These are phyloP conservation scores for Rhododendron vialii DNA, from an alignment of 148 eudicot genomes.

Conservation along the genomic window DNA sequence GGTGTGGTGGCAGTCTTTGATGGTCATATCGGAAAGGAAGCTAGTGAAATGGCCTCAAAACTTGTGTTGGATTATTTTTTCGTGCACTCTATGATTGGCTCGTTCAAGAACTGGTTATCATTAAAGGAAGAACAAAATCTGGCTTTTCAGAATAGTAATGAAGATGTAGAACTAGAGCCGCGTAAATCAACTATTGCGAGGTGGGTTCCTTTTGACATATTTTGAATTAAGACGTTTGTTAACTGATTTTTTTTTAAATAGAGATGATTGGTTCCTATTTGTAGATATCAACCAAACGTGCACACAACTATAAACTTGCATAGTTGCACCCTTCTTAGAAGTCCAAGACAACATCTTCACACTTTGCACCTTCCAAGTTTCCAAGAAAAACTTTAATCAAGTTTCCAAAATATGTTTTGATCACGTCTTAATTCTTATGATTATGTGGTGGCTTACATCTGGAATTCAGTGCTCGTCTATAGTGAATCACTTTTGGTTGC, in stretches of 20 bases:
- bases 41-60: background rate
- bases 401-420: background rate
- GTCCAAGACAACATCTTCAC: background rate
- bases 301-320: background rate
- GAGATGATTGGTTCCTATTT: background rate
- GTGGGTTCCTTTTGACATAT: slow-evolving; percentile 13
- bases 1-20: background rate
- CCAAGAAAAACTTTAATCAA: background rate
- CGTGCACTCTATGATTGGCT: background rate
- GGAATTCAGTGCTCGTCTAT: background rate
- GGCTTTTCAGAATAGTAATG: background rate
- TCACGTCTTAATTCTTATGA: no score
- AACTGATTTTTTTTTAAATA: background rate
- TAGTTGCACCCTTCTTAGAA: background rate
- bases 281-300: background rate
- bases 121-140: background rate
- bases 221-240: background rate
- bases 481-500: background rate
- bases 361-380: background rate
- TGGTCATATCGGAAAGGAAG: background rate
- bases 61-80: background rate
- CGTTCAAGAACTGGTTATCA: background rate
- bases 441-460: background rate
- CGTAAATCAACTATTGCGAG: slow-evolving; percentile 19
- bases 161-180: background rate